Evolutionary conservation across 1,284 basidiomycete genomes (phyloP), one percentile per base, ranked within the genome.

Genomic region (Puccinia sorghi): DNA sequence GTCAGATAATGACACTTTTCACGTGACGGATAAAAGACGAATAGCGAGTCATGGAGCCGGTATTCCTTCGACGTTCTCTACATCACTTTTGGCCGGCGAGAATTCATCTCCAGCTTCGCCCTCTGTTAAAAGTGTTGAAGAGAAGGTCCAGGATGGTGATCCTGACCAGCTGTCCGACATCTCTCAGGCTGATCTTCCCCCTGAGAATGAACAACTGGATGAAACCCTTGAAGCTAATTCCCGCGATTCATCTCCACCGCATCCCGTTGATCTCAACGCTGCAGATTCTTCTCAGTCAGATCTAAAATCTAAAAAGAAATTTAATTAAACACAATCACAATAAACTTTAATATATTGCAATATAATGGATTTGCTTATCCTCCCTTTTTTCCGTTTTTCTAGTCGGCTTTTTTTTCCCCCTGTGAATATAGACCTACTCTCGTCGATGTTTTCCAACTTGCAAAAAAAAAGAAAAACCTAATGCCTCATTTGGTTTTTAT

Each of bases 261-360:
- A 59, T 5, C 57, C 25, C 32, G 13, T 37, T 32, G 27, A 9
- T 61, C 32, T 27, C 32, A 17, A 25, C 32, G 8, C 57, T 32
- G 2, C 52, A 11, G 27, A 12, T 39, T 17, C 17, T 11, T 8
- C 39, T 43, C 37, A 13, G 3, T 22, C 59, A 22, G 37, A 43
- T 63, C 59, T 39, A n/a, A 63, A 63, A 41, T 63, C 37, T 43
- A 63, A 63, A 20, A 63, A 63, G 39, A 63, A 63, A 41, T 63
- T 37, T 20, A 27, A 27, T 8, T 22, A 57, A 27, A 57, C 50
- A 20, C 7, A 20, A 59, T 59, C 7, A 59, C 57, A 32, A 13
- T 37, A 27, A 32, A 32, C 57, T 37, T 13, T 37, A 32, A 59
- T 59, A 59, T 59, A 17, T 59, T 37, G 37, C 57, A 32, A 15